Base-by-base conservation (phyloP, 352 stramenopile genomes). In the Peronospora tabacina region DNA sequence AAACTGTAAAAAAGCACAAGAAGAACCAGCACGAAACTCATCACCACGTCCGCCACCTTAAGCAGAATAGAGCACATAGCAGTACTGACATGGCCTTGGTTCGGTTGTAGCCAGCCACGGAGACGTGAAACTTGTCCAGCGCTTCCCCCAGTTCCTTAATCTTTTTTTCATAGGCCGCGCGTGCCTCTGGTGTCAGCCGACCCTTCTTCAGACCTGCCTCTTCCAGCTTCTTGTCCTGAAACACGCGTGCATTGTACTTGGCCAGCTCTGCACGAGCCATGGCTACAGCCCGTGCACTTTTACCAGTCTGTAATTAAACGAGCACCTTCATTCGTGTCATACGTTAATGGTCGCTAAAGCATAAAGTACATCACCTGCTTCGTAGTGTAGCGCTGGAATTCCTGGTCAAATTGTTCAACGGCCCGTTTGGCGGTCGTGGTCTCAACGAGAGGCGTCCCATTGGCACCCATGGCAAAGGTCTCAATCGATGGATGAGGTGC, bases 301-400 rank as follows among this genome's bases (percentile, higher is more conserved):
- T 86, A 16, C 66, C 61, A 32, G 67, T 58, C 76, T 89, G 45
- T 48, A 15, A 46, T 49, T 28, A n/a, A 52, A 26, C n/a, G 22
- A 26, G 2, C 22, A 26, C 22, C 5, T 26, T 36, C 32, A 37
- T 42, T 32, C 48, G 26, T 43, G 44, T 44, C 37, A 12, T 1
- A 32, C 28, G 10, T 12, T 12, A 32, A 32, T 12, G 28, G 10
- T 5, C 33, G 33, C 13, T 13, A 5, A 37, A 17, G 32, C 1
- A n/a, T n/a, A n/a, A 29, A 29, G 7, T 29, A 29, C 24, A 32
- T 12, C 29, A 89, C 80, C 44, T 90, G 76, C 50, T 88, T 88
- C 58, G 71, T 90, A 44, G 81, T 90, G 60, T 93, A 93, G 42
- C 76, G 75, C 58, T 86, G 76, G 58, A 93, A 93, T 62, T 93